A percentile compares a stretch with the other conserved stretches of the same genome.
These are phyloP conservation scores for Monosporascus sp. DNA, from an alignment of 2,329 filamentous ascomycete species.

Conservation along the genomic window DNA sequence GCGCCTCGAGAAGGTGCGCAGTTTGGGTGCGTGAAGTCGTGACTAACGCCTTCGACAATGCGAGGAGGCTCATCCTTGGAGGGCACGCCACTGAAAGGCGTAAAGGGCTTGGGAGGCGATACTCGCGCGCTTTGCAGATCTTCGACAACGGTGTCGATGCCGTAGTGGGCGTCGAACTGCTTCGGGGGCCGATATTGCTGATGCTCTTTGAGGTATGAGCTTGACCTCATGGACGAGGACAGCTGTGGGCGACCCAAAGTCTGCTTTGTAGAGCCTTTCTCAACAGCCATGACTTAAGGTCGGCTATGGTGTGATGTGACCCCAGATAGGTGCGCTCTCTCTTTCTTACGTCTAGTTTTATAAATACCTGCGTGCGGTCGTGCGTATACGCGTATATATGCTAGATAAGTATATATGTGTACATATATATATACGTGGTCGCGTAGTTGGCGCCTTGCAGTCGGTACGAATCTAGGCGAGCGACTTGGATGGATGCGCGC, in stretches of 20 bases:
- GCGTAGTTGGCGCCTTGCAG: too few species aligned
- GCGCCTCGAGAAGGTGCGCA: conserved; percentile 49
- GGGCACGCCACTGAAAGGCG: conserved; percentile 55
- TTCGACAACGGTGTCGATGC: conserved; percentile 61
- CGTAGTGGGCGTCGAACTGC: conserved; percentile 50
- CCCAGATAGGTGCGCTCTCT: neutral
- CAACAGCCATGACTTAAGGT: conserved; percentile 17
- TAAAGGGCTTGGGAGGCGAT: conserved; percentile 34
- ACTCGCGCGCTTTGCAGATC: conserved; percentile 37
- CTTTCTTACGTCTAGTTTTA: too few species aligned
- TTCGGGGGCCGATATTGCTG: conserved; percentile 56
- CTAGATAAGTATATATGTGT: too few species aligned
- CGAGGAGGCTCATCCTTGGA: conserved; percentile 52
- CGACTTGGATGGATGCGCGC: too few species aligned
- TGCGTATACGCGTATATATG: too few species aligned
- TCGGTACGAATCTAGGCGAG: too few species aligned
- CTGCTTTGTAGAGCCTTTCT: conserved; percentile 19
- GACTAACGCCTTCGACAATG: conserved; percentile 57
- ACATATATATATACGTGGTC: too few species aligned
- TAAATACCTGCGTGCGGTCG: too few species aligned
- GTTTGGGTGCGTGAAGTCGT: conserved; percentile 58
- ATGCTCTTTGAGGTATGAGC: conserved; percentile 57
- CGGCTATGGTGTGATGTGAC: neutral
- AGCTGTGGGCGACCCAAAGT: conserved; percentile 40
- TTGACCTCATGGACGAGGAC: conserved; percentile 48